Conservation (phyloP, 768 basidiomycete species). For the Tricholoma terreum region DNA sequence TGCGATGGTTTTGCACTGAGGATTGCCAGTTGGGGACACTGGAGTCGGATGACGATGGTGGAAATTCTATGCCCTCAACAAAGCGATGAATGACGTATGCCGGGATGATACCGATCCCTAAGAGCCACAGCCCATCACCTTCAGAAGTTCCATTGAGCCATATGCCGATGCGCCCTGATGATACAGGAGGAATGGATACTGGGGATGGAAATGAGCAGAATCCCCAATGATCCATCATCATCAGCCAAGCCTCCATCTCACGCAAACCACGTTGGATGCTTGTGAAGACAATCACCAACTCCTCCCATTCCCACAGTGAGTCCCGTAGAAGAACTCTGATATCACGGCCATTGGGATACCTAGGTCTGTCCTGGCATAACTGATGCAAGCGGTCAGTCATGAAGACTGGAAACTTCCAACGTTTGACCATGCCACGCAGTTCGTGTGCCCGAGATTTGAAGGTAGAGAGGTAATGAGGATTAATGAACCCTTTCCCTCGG, state of each 20-base stretch:
- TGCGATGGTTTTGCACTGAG: too few relatives aligned
- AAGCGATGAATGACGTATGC: background rate
- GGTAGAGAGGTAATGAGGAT: background rate
- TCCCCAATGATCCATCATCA: background rate
- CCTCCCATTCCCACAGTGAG: background rate
- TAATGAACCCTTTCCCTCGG: background rate
- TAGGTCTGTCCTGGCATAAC: background rate
- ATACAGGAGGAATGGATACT: background rate
- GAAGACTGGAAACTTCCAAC: background rate
- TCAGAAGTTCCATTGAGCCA: background rate
- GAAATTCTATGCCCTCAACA: background rate
- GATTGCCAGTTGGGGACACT: too few relatives aligned
- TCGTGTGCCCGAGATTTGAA: background rate
- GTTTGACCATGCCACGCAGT: background rate
- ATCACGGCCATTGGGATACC: background rate
- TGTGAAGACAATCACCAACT: background rate
- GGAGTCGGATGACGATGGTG: too few relatives aligned
- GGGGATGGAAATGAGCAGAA: background rate
- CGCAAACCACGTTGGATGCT: background rate
- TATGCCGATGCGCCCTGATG: background rate
- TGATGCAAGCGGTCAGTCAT: background rate
- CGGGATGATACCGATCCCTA: background rate
- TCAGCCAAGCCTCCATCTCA: background rate
- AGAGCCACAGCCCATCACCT: background rate
- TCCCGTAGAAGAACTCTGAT: background rate